Evolutionary conservation across 163 green algal species (phyloP).

Genomic region (Chloroidium sp.): DNA sequence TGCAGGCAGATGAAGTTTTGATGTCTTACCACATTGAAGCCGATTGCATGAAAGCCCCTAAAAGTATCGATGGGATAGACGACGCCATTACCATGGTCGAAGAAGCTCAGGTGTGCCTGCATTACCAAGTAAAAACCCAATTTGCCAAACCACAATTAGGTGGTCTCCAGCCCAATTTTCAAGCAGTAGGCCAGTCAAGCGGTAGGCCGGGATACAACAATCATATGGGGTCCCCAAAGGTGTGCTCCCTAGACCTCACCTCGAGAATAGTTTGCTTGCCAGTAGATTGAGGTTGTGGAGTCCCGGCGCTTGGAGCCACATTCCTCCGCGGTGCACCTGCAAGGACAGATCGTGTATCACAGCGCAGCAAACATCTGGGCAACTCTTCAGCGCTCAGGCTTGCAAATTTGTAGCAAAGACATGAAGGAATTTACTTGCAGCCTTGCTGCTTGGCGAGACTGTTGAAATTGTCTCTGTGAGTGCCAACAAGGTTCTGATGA

Average conservation of each 20-base stretch:
- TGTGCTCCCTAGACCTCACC: background rate
- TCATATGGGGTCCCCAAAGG: background rate
- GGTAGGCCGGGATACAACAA: background rate
- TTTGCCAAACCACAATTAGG: background rate
- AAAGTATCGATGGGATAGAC: background rate
- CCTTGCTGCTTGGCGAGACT: too few species aligned
- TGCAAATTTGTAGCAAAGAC: too few species aligned
- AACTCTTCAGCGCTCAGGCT: too few species aligned
- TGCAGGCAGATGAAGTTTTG: too few species aligned
- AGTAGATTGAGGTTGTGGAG: background rate
- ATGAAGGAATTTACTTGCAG: too few species aligned
- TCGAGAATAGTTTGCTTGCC: background rate
- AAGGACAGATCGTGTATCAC: too few species aligned
- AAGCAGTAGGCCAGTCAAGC: background rate
- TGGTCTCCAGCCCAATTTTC: background rate
- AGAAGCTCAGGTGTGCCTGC: background rate
- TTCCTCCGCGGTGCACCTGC: background rate
- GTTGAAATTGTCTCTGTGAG: too few species aligned
- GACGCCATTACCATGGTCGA: background rate
- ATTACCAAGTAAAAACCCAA: background rate
- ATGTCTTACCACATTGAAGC: background rate
- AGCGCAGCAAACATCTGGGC: too few species aligned
- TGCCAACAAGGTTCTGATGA: too few species aligned
- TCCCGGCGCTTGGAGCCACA: background rate
- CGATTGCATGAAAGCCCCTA: background rate